Conservation (phyloP, 345 rosid species). For the Ceriops zippeliana region DNA sequence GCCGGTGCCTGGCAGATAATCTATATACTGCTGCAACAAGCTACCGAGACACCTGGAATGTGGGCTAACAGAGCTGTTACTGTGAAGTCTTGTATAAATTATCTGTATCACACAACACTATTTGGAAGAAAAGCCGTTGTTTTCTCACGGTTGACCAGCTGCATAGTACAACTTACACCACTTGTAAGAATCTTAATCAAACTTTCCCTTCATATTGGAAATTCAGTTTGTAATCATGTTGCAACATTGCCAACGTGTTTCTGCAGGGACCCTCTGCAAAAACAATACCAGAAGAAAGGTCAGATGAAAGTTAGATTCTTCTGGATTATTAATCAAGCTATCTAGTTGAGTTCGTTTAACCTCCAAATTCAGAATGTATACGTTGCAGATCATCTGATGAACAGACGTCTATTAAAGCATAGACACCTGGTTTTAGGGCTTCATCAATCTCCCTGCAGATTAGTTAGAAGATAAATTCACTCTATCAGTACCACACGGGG, state of each 20-base stretch:
- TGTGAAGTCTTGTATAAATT: too few relatives aligned
- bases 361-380: slow-evolving; percentile 86
- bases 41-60: too few relatives aligned
- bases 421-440: slow-evolving; percentile 82
- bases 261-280: slow-evolving; percentile 94
- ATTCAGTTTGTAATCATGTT: slow-evolving; percentile 70
- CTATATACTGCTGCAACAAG: too few relatives aligned
- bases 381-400: slow-evolving; percentile 69
- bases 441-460: slow-evolving; percentile 79
- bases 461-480: slow-evolving; percentile 6
- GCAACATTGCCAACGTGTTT: slow-evolving; percentile 61
- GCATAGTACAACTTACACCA: neutral
- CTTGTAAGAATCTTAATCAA: slow-evolving; percentile 29
- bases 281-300: slow-evolving; percentile 17
- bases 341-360: slow-evolving; percentile 35
- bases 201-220: slow-evolving; percentile 88
- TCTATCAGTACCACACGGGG: slow-evolving; percentile 1
- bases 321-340: neutral
- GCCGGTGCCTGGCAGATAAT: too few relatives aligned
- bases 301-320: neutral
- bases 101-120: too few relatives aligned
- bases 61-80: too few relatives aligned
- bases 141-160: neutral
- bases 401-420: slow-evolving; percentile 86
- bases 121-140: too few relatives aligned